Evolutionary conservation across 345 rosid species (phyloP), one percentile per base, ranked within the genome.

Genomic region (Eucalyptus sp.): DNA sequence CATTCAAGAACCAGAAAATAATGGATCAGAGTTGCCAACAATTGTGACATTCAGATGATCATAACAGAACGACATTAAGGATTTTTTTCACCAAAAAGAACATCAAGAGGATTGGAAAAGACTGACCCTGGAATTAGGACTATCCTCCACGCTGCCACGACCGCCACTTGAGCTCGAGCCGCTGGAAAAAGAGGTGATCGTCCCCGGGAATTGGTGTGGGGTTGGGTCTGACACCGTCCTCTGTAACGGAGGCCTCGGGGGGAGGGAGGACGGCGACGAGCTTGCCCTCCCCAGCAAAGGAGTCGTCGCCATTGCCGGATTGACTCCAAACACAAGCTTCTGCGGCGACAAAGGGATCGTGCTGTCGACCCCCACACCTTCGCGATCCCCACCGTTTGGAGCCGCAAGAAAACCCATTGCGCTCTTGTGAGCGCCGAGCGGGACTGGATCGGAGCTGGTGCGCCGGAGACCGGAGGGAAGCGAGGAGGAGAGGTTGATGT

Each of bases 111-210:
- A 76, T 76, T 37, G 27, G 83, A 41, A 41, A 76, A 76, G 83
- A 76, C 84, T 29, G 22, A 93, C 95, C 91, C 89, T 79, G 10
- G 54, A 86, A 51, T 85, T 68, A 27, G 93, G 93, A 83, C 86
- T 90, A 18, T 88, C 93, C 46, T 90, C 92, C 50, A 24, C 64
- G 33, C 90, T 8, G 46, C 79, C 48, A 37, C 1, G 1, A 3
- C 83, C 46, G 3, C 46, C 83, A 11, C 83, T 76, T 4, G 83
- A 76, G 48, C 83, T 76, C 8, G 48, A 76, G 83, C 83, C 83
- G 4, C 83, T 76, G 27, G 83, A 76, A 37, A 76, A 76, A 24
- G 83, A 76, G 83, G 7, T 20, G 83, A 76, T 76, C 46, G 2
- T 10, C 83, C 83, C 46, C 5, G 83, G 48, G 83, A 76, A 76